Evolutionary conservation across 2,329 filamentous ascomycete species (phyloP).

Genomic region (Paramyrothecium sp.): DNA sequence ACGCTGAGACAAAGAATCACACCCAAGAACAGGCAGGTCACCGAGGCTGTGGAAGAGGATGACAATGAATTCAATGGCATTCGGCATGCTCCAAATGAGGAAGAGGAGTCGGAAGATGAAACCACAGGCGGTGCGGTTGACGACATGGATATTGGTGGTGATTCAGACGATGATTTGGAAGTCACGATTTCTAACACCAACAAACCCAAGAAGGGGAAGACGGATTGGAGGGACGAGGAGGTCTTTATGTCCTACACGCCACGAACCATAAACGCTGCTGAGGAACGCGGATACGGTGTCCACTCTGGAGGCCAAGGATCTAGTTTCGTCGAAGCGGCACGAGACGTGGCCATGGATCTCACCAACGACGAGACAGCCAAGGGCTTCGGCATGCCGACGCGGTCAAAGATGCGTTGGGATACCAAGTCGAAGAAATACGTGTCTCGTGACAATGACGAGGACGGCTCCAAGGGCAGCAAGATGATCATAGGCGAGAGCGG

Average conservation of each 20-base stretch:
- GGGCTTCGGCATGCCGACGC: constrained; percentile 74
- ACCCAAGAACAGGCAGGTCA: constrained; percentile 45
- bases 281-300: constrained; percentile 92
- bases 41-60: constrained; percentile 41
- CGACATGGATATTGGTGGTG: constrained; percentile 49
- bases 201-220: constrained; percentile 52
- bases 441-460: constrained; percentile 85
- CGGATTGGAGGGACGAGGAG: constrained; percentile 77
- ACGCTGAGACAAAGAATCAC: constrained; percentile 68
- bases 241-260: constrained; percentile 97
- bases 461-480: constrained; percentile 71
- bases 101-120: constrained; percentile 37
- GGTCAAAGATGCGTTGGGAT: constrained; percentile 87
- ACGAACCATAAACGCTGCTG: constrained; percentile 73
- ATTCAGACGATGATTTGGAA: constrained; percentile 64
- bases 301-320: constrained; percentile 73
- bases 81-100: constrained; percentile 27
- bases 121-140: constrained; percentile 55
- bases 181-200: constrained; percentile 66
- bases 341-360: constrained; percentile 87
- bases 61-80: constrained; percentile 27
- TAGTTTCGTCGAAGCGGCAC: constrained; percentile 87
- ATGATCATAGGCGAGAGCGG: constrained; percentile 88
- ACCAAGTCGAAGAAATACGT: constrained; percentile 97
- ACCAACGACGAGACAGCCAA: constrained; percentile 82